Percentiles rank a stretch among this genome's conserved stretches.
These are phyloP conservation scores for Scheffersomyces titani DNA, from an alignment of 1,139 yeast genomes.

Conservation along the genomic window DNA sequence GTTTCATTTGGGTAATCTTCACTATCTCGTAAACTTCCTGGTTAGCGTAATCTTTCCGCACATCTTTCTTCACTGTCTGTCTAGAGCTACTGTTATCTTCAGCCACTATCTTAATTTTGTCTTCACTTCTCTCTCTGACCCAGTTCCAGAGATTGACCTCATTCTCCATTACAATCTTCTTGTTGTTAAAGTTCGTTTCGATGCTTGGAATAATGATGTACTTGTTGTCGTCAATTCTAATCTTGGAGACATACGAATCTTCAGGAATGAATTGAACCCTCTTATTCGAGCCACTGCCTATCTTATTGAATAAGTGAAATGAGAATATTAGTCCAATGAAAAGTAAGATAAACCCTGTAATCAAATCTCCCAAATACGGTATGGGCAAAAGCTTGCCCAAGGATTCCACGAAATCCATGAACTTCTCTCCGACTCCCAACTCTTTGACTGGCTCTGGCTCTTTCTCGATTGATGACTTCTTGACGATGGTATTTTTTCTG, in stretches of 20 bases:
- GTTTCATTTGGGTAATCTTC: slow-evolving; percentile 52
- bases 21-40: slow-evolving; percentile 60
- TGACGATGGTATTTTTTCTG: slow-evolving; percentile 16
- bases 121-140: slow-evolving; percentile 59
- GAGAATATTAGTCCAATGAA: slow-evolving; percentile 15
- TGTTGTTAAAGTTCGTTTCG: slow-evolving; percentile 40
- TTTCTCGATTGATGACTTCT: slow-evolving; percentile 8
- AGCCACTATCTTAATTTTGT: slow-evolving; percentile 17
- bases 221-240: slow-evolving; percentile 42
- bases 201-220: slow-evolving; percentile 49
- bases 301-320: slow-evolving; percentile 3
- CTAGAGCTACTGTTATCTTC: slow-evolving; percentile 5
- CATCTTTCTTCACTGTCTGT: slow-evolving; percentile 9
- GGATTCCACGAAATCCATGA: slow-evolving; percentile 24
- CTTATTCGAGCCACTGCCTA: slow-evolving; percentile 2
- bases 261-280: slow-evolving; percentile 3
- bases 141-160: slow-evolving; percentile 81
- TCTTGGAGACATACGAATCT: slow-evolving; percentile 17
- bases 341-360: slow-evolving; percentile 24
- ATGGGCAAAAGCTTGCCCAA: slow-evolving; percentile 32
- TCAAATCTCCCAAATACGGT: slow-evolving; percentile 27
- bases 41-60: slow-evolving; percentile 25
- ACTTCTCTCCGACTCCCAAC: slow-evolving; percentile 17
- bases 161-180: slow-evolving; percentile 39
- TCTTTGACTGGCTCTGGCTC: slow-evolving; percentile 11